phyloP scores from a whole-genome alignment of 495 filamentous ascomycete species.

The Hamigera avellanea region DNA sequence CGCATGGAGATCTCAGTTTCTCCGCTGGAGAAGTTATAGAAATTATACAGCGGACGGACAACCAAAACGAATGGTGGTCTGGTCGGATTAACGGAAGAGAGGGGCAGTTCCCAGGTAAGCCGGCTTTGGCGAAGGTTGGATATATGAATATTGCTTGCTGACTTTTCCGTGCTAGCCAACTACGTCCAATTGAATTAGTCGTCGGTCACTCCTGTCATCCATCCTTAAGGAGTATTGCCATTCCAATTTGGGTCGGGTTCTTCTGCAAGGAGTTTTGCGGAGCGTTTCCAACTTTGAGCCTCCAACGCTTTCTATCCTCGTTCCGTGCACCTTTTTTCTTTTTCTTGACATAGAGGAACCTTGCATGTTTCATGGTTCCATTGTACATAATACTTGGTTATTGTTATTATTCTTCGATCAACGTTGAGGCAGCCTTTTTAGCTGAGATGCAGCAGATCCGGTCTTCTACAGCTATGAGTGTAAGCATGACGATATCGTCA shows the following conservation, averaged over 20 bases:
- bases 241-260: neutral
- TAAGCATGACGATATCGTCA: too few relatives aligned
- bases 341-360: neutral
- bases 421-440: too few relatives aligned
- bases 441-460: too few relatives aligned
- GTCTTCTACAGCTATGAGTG: too few relatives aligned
- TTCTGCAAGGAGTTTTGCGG: neutral
- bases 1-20: slow-evolving; percentile 90
- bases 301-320: too few relatives aligned
- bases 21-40: slow-evolving; percentile 84
- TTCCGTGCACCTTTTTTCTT: neutral
- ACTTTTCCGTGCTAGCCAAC: slow-evolving; percentile 24
- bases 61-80: slow-evolving; percentile 96
- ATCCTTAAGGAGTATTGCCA: too few relatives aligned
- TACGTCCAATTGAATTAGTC: slow-evolving; percentile 34
- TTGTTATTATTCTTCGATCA: too few relatives aligned
- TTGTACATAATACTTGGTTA: too few relatives aligned
- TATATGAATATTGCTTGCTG: slow-evolving; percentile 2
- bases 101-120: slow-evolving; percentile 89
- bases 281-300: neutral
- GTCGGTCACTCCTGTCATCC: neutral
- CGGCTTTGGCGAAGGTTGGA: too few relatives aligned
- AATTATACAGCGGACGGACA: slow-evolving; percentile 64
- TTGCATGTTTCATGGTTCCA: neutral
- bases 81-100: slow-evolving; percentile 64